Percentiles rank a stretch among this genome's conserved stretches.
These are phyloP conservation scores for Aureobasidium sp. DNA, from an alignment of 2,329 filamentous ascomycete species.

Conservation along the genomic window DNA sequence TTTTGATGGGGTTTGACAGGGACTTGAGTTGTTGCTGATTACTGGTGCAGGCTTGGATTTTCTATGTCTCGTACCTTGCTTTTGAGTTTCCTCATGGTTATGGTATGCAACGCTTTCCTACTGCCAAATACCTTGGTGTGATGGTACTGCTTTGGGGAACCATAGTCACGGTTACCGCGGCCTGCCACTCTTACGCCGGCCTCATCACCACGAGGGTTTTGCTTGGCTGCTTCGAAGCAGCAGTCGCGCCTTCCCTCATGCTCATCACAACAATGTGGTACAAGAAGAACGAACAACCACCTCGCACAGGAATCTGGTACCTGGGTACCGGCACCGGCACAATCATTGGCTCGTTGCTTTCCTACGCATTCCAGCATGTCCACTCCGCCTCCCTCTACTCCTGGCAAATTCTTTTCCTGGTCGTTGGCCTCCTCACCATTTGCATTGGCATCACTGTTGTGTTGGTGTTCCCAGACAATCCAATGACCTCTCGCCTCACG, in stretches of 20 bases:
- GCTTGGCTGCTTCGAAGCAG: slow-evolving; percentile 46
- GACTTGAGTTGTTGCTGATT: slow-evolving; percentile 10
- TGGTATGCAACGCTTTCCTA: slow-evolving; percentile 45
- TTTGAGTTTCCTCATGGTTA: slow-evolving; percentile 36
- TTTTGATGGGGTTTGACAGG: neutral
- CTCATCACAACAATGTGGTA: slow-evolving; percentile 43
- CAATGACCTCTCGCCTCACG: slow-evolving; percentile 22
- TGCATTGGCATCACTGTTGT: slow-evolving; percentile 26
- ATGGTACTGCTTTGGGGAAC: slow-evolving; percentile 39
- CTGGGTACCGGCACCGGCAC: slow-evolving; percentile 51
- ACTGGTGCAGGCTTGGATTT: slow-evolving; percentile 22
- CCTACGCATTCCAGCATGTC: slow-evolving; percentile 47
- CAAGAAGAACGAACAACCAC: slow-evolving; percentile 44
- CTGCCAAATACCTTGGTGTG: slow-evolving; percentile 43
- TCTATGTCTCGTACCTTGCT: slow-evolving; percentile 29
- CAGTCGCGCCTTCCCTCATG: slow-evolving; percentile 46
- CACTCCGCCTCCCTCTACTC: slow-evolving; percentile 28
- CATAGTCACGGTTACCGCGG: slow-evolving; percentile 40
- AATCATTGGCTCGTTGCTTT: slow-evolving; percentile 47
- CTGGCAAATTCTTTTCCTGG: slow-evolving; percentile 46
- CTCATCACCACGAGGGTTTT: slow-evolving; percentile 43
- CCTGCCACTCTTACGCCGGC: slow-evolving; percentile 42
- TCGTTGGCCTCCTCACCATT: slow-evolving; percentile 37
- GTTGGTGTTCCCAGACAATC: slow-evolving; percentile 24
- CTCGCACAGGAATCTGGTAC: slow-evolving; percentile 59